A percentile compares a stretch with the other conserved stretches of the same genome.
Evolutionary conservation across 2,329 filamentous ascomycete species (phyloP).

Genomic region (Phaeomoniella chlamydospora): DNA sequence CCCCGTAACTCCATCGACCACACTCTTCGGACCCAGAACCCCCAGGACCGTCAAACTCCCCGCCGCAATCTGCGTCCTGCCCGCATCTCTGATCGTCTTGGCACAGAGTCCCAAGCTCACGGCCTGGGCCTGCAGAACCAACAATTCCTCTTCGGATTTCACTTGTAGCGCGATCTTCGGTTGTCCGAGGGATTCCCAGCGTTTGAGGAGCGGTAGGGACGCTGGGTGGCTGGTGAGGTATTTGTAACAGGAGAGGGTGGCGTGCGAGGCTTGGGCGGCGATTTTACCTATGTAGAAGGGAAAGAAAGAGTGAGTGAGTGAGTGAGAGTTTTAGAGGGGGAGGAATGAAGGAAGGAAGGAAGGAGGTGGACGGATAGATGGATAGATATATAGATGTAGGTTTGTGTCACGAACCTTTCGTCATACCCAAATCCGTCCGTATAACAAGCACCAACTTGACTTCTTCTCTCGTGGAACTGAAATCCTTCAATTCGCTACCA

Average conservation of each 20-base stretch:
- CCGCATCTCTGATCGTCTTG: conserved; percentile 87
- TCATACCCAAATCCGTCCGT: conserved; percentile 90
- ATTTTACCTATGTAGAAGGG: conserved; percentile 60
- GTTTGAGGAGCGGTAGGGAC: conserved; percentile 48
- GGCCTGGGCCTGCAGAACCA: conserved; percentile 67
- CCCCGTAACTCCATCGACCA: conserved; percentile 77
- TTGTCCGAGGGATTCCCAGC: conserved; percentile 79
- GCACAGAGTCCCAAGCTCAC: conserved; percentile 73
- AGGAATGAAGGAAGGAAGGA: neutral
- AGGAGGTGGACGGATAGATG: conserved; percentile 3
- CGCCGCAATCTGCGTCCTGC: conserved; percentile 86
- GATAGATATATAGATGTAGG: conserved; percentile 2
- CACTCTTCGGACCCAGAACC: conserved; percentile 65
- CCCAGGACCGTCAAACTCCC: conserved; percentile 88
- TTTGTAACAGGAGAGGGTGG: conserved; percentile 97
- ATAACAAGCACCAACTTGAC: conserved; percentile 92
- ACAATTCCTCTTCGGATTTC: conserved; percentile 65
- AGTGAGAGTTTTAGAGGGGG: conserved; percentile 4
- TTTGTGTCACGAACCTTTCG: conserved; percentile 55
- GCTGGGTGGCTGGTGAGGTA: conserved; percentile 45
- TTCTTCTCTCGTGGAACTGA: conserved; percentile 51
- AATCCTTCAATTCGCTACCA: conserved; percentile 29
- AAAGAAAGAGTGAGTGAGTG: neutral
- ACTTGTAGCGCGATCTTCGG: conserved; percentile 87
- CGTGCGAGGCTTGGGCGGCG: conserved; percentile 85